Evolutionary conservation across 2,329 filamentous ascomycete genomes (phyloP), one percentile per base, ranked within the genome.

Genomic region (Cladophialophora immunda): DNA sequence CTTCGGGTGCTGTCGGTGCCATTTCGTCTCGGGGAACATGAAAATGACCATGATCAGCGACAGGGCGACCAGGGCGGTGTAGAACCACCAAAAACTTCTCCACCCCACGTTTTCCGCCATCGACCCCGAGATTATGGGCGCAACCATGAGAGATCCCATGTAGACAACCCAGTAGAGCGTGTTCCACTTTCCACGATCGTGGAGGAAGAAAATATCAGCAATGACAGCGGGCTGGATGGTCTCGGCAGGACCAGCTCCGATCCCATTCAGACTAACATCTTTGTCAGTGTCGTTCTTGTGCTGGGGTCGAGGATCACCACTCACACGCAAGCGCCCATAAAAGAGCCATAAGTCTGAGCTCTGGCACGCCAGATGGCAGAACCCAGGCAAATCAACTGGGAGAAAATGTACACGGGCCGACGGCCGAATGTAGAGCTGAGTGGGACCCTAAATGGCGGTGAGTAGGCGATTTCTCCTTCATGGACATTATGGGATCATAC

Each of bases 31-130:
- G 0, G 88, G 88, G 71, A 89, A 89, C 72, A 86, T 79, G 73
- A 89, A 86, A 30, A 89, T 74, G 36, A 84, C 80, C 73, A 86
- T 78, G 4, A 88, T 32, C 25, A 85, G 76, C 0, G 82, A 82
- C 3, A 85, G 72, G 1, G 78, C 83, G 2, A 87, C 76, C 1
- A 90, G 58, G 1, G 75, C 88, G 1, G 86, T 84, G 69, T 89
- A 89, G 68, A 90, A 79, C 87, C 87, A 90, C 85, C 87, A 90
- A 75, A 90, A 90, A 72, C 79, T 87, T 29, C 86, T 80, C 85
- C 86, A 89, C 56, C 87, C 87, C 3, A 84, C 74, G 38, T 85
- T 81, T 52, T 85, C 78, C 1, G 86, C 82, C 87, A 90, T 90
- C 0, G 85, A 77, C 1, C 88, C 88, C 0, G 86, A 80, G 56